Evolutionary conservation across 2,329 filamentous ascomycete species (phyloP).

Genomic region (Botrytis hyacinthi): DNA sequence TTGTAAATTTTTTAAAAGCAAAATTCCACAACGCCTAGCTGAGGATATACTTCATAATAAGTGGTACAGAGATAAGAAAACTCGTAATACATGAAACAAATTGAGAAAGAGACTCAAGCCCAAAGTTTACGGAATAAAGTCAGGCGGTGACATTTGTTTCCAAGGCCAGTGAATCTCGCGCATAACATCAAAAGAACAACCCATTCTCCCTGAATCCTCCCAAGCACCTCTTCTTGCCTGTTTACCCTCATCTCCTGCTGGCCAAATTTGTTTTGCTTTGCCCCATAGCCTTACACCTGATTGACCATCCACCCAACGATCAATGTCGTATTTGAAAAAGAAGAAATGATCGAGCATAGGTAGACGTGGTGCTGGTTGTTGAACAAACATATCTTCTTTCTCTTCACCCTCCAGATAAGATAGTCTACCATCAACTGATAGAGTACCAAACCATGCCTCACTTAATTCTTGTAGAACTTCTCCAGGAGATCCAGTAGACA

Average conservation of each 20-base stretch:
- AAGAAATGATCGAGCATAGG: slow-evolving; percentile 18
- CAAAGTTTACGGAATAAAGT: slow-evolving; percentile 12
- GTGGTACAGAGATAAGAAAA: background rate
- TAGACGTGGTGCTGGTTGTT: slow-evolving; percentile 8
- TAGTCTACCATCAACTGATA: background rate
- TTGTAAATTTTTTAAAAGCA: background rate
- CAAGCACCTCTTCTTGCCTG: slow-evolving; percentile 18
- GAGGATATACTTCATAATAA: background rate
- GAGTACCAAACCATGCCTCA: slow-evolving; percentile 17
- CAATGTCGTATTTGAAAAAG: slow-evolving; percentile 20
- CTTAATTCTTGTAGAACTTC: slow-evolving; percentile 16
- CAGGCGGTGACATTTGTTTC: slow-evolving; percentile 18
- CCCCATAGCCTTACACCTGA: slow-evolving; percentile 13
- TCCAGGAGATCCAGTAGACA: slow-evolving; percentile 5
- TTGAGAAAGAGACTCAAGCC: background rate
- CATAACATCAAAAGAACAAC: slow-evolving; percentile 17
- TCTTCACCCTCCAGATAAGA: slow-evolving; percentile 15
- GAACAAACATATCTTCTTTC: slow-evolving; percentile 17
- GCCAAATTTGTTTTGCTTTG: slow-evolving; percentile 18
- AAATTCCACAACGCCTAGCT: slow-evolving; percentile 13
- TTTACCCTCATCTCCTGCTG: slow-evolving; percentile 9
- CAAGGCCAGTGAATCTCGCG: slow-evolving; percentile 20
- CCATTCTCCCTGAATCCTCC: slow-evolving; percentile 15
- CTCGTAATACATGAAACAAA: background rate
- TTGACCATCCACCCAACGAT: slow-evolving; percentile 18